Percentiles rank a stretch among this genome's conserved stretches.
These are phyloP conservation scores for Elsinoe batatas DNA, from an alignment of 2,329 filamentous ascomycete species.

Conservation along the genomic window DNA sequence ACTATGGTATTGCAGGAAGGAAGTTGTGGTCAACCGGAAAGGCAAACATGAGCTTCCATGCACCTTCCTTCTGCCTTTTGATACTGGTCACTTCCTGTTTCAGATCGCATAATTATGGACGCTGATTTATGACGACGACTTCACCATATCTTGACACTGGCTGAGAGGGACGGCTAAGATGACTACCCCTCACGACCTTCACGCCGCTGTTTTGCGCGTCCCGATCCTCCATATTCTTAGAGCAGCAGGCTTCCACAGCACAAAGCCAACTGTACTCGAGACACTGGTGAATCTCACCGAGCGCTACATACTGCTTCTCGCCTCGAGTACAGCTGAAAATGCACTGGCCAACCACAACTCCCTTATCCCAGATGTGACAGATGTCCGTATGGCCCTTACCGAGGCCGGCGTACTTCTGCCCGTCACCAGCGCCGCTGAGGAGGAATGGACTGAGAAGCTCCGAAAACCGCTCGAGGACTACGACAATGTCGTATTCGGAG, in stretches of 20 bases:
- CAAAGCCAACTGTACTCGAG: conserved; percentile 73
- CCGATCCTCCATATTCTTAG: conserved; percentile 84
- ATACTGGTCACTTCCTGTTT: too few species aligned
- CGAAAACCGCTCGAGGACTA: conserved; percentile 36
- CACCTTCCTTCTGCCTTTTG: too few species aligned
- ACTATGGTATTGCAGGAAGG: neutral
- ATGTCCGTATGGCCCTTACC: conserved; percentile 77
- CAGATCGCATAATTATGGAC: neutral
- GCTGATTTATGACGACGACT: neutral
- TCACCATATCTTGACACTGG: neutral
- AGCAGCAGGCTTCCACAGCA: conserved; percentile 78
- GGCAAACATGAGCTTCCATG: too few species aligned
- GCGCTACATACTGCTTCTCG: conserved; percentile 68
- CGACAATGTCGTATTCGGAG: conserved; percentile 29
- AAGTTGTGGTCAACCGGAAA: neutral
- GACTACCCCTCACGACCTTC: conserved; percentile 33
- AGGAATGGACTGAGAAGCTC: conserved; percentile 50
- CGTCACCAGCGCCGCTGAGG: conserved; percentile 55
- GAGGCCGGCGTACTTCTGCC: conserved; percentile 68
- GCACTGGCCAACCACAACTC: conserved; percentile 60
- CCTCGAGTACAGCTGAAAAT: conserved; percentile 60
- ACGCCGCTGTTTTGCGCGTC: conserved; percentile 75
- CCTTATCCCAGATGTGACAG: conserved; percentile 55
- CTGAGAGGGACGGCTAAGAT: conserved; percentile 1
- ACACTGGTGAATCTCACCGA: conserved; percentile 78